These are phyloP conservation scores for Naganishia antarctica DNA, from an alignment of 768 basidiomycete species.

Conservation along the genomic window DNA sequence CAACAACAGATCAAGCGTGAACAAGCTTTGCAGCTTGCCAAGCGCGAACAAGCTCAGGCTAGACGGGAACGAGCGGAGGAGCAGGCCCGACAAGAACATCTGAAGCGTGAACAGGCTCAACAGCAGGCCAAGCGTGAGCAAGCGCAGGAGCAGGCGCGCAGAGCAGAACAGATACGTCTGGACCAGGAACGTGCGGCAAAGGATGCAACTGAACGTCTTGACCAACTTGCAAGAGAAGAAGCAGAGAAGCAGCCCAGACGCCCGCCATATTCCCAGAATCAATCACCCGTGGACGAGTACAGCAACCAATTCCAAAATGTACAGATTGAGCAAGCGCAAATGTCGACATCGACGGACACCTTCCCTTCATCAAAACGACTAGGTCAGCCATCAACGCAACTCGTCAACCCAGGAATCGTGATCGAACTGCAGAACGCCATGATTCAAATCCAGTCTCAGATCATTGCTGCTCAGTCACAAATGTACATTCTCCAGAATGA, in stretches of 20 bases:
- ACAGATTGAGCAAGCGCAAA: too few relatives aligned
- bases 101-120: neutral
- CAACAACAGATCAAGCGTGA: too few relatives aligned
- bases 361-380: neutral
- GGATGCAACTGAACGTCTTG: neutral
- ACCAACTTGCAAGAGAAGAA: neutral
- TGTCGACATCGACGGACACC: neutral
- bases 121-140: neutral
- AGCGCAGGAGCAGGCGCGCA: neutral
- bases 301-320: too few relatives aligned
- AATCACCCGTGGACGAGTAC: neutral
- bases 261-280: neutral
- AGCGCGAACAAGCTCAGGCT: neutral
- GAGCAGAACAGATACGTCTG: neutral
- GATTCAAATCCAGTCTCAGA: neutral
- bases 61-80: neutral
- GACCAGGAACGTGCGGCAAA: neutral
- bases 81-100: neutral
- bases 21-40: too few relatives aligned
- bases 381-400: neutral
- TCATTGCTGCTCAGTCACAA: neutral
- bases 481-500: neutral
- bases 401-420: neutral
- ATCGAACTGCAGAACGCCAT: slow-evolving; percentile 2
- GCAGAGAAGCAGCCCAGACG: neutral